Percentiles rank a stretch among this genome's conserved stretches.
phyloP scores from a whole-genome alignment of 106 monocot species.

The Platanthera guangdongensis region DNA sequence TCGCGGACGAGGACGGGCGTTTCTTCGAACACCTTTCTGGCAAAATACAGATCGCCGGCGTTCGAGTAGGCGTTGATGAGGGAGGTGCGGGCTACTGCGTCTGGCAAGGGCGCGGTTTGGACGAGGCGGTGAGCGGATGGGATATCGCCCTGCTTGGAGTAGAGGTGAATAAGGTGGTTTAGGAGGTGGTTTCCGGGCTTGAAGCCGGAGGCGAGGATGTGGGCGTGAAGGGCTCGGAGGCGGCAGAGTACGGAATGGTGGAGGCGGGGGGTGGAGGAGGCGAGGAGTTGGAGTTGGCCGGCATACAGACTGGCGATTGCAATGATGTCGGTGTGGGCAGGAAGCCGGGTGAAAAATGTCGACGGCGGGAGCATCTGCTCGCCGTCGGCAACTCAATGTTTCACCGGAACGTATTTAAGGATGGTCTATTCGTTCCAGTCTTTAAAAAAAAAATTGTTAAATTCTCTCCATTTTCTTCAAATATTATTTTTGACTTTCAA shows the following conservation, averaged over 20 bases:
- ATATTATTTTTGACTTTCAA: too few species aligned
- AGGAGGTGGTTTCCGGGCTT: slow-evolving; percentile 58
- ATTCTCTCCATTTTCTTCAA: too few species aligned
- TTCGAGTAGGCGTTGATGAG: slow-evolving; percentile 50
- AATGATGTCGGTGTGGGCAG: slow-evolving; percentile 9
- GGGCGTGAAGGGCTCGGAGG: slow-evolving; percentile 75
- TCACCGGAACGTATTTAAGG: too few species aligned
- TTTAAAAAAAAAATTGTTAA: too few species aligned
- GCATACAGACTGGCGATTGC: slow-evolving; percentile 40
- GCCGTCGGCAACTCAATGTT: not conserved
- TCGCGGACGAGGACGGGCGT: slow-evolving; percentile 47
- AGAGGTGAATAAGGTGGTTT: slow-evolving; percentile 85
- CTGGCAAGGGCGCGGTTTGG: slow-evolving; percentile 16
- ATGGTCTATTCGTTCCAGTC: too few species aligned
- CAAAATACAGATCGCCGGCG: slow-evolving; percentile 25
- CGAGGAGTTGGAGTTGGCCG: slow-evolving; percentile 40
- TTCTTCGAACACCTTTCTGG: slow-evolving; percentile 47
- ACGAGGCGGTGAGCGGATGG: slow-evolving; percentile 54
- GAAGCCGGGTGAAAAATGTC: not conserved
- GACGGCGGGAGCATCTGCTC: not conserved
- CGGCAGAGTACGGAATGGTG: slow-evolving; percentile 22
- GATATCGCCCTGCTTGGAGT: slow-evolving; percentile 56
- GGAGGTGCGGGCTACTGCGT: slow-evolving; percentile 54
- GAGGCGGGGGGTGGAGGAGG: not conserved
- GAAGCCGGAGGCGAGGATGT: slow-evolving; percentile 69